phyloP scores from a whole-genome alignment of 306 rosid species.

The Trifolium dubium region DNA sequence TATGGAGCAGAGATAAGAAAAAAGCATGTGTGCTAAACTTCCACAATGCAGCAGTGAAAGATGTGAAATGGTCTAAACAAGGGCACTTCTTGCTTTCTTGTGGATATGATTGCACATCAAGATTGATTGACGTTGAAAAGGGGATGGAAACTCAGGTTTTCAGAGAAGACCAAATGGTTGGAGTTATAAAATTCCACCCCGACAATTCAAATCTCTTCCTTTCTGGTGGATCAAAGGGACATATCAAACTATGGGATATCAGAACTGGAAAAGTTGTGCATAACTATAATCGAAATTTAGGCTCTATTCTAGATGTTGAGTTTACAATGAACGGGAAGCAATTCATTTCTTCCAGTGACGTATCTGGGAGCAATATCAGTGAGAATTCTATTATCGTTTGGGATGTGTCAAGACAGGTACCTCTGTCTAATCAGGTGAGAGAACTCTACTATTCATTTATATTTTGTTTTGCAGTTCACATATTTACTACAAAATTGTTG shows the following conservation, averaged over 20 bases:
- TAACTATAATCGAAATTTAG: constrained; percentile 64
- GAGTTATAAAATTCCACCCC: constrained; percentile 76
- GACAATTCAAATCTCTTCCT: constrained; percentile 68
- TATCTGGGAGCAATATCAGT: constrained; percentile 69
- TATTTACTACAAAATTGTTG: constrained; percentile 6
- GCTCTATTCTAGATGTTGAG: constrained; percentile 87
- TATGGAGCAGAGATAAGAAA: constrained; percentile 84
- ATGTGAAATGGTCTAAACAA: constrained; percentile 78
- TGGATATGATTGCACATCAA: constrained; percentile 82
- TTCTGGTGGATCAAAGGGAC: constrained; percentile 82
- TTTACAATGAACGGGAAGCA: constrained; percentile 68
- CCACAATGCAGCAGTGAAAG: constrained; percentile 79
- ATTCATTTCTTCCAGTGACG: constrained; percentile 82
- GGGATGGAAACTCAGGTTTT: constrained; percentile 72
- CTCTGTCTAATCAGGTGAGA: constrained; percentile 86
- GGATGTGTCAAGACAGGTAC: constrained; percentile 83
- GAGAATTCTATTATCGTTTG: constrained; percentile 86
- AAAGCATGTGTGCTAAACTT: constrained; percentile 58
- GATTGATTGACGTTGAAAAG: constrained; percentile 82
- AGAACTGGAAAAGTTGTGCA: constrained; percentile 70
- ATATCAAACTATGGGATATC: constrained; percentile 78
- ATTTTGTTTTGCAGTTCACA: background rate
- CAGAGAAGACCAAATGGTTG: constrained; percentile 73
- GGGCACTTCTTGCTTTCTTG: constrained; percentile 79
- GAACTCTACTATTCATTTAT: constrained; percentile 20